Conservation (phyloP, 495 filamentous ascomycete genomes). For the Haplographium delicatum region DNA sequence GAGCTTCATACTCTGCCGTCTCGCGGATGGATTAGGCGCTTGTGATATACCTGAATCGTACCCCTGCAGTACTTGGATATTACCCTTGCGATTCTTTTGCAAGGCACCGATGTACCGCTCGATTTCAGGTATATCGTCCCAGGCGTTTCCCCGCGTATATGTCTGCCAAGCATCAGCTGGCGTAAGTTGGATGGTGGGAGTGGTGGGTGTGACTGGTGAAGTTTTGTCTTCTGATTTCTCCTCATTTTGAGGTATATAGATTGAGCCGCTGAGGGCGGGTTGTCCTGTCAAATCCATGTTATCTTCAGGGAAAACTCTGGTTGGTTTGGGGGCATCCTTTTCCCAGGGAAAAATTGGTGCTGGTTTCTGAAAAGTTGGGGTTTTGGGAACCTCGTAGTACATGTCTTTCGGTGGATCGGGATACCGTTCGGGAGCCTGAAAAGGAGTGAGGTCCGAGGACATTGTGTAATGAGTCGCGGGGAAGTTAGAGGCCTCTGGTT, state of each 20-base stretch:
- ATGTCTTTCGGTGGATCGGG: constrained; percentile 79
- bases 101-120: constrained; percentile 70
- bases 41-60: constrained; percentile 26
- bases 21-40: constrained; percentile 27
- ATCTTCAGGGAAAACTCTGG: constrained; percentile 67
- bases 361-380: constrained; percentile 49
- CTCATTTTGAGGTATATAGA: constrained; percentile 9
- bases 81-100: constrained; percentile 56
- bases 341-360: constrained; percentile 88
- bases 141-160: constrained; percentile 71
- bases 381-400: constrained; percentile 73
- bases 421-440: constrained; percentile 67
- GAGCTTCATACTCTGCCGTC: constrained; percentile 53
- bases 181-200: constrained; percentile 35
- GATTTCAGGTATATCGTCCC: constrained; percentile 83
- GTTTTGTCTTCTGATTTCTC: constrained; percentile 5
- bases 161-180: constrained; percentile 54
- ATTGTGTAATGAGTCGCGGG: constrained; percentile 68
- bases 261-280: constrained; percentile 6
- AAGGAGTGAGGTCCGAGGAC: constrained; percentile 64
- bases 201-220: constrained; percentile 42
- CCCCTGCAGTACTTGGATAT: constrained; percentile 50
- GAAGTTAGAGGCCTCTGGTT: constrained; percentile 74
- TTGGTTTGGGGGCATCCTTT: constrained; percentile 52
- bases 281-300: constrained; percentile 47